Conservation (phyloP, 306 rosid genomes). For the Prunus campanulata region DNA sequence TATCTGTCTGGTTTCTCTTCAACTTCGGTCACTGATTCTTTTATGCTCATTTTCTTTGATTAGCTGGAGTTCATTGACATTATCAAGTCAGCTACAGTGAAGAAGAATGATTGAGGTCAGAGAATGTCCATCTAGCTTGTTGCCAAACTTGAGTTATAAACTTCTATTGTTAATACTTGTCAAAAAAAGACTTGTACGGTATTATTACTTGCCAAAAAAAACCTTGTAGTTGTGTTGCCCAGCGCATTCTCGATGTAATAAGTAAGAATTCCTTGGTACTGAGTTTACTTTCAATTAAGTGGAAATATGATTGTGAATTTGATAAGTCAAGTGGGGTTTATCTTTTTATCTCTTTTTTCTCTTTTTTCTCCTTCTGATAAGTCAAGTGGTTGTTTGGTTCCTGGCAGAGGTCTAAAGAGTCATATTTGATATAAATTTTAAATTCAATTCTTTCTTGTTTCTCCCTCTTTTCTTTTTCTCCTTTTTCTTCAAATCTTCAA, state of each 20-base stretch:
- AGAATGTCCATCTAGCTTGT: conserved; percentile 19
- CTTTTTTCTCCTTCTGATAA: not conserved
- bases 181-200: no score
- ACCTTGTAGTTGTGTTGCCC: not conserved
- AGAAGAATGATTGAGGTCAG: conserved; percentile 46
- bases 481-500: not conserved
- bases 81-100: conserved; percentile 71
- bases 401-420: not conserved
- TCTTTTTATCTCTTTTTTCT: not conserved
- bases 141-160: not conserved
- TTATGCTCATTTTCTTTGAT: not conserved
- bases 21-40: conserved; percentile 18
- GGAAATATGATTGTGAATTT: not conserved
- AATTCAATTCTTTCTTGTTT: not conserved
- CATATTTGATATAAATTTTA: not conserved
- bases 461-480: not conserved
- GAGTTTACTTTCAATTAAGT: not conserved
- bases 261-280: not conserved
- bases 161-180: not conserved
- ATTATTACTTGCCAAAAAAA: not conserved
- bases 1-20: conserved; percentile 12
- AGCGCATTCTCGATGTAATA: not conserved
- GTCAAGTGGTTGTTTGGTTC: not conserved
- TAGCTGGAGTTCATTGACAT: conserved; percentile 86
- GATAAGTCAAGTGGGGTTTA: not conserved